Conservation (phyloP, 495 filamentous ascomycete species). For the Aspergillus wentii region DNA sequence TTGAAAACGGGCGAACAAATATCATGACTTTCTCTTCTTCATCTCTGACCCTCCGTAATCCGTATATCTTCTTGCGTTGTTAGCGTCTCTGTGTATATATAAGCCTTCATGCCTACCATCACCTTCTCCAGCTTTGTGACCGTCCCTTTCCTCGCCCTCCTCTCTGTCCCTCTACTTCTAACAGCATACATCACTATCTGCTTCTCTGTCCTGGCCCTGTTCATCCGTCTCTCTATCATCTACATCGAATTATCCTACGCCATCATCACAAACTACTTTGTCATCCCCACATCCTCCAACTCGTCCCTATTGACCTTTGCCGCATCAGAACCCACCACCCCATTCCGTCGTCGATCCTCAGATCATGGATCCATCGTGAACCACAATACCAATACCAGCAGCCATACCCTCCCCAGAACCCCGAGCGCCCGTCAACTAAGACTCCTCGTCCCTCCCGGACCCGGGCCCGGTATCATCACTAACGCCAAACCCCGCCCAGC, state of each 20-base stretch:
- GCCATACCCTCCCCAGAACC: constrained; percentile 10
- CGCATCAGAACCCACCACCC: constrained; percentile 25
- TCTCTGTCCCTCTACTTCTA: constrained; percentile 64
- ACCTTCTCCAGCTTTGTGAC: constrained; percentile 53
- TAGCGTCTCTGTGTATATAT: too few relatives aligned
- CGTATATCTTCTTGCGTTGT: too few relatives aligned
- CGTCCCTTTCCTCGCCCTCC: constrained; percentile 57
- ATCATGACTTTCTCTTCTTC: too few relatives aligned
- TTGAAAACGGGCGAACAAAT: too few relatives aligned
- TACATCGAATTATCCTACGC: constrained; percentile 64
- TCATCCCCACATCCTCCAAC: constrained; percentile 26
- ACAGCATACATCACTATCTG: constrained; percentile 66
- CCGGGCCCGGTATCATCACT: too few relatives aligned
- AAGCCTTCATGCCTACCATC: constrained; percentile 36
- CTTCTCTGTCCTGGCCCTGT: constrained; percentile 59
- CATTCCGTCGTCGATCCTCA: constrained; percentile 21
- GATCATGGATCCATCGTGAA: constrained; percentile 8
- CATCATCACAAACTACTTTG: constrained; percentile 54
- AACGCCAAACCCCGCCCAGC: too few relatives aligned
- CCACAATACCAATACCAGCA: constrained; percentile 12
- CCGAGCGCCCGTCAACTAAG: constrained; percentile 6
- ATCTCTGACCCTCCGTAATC: too few relatives aligned
- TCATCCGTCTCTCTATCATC: constrained; percentile 59
- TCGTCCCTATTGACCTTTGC: constrained; percentile 29
- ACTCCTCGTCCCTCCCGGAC: too few relatives aligned